Evolutionary conservation across 75 land plant species (phyloP), one percentile per base, ranked within the genome.

Genomic region (Adiantum capillusveneris): DNA sequence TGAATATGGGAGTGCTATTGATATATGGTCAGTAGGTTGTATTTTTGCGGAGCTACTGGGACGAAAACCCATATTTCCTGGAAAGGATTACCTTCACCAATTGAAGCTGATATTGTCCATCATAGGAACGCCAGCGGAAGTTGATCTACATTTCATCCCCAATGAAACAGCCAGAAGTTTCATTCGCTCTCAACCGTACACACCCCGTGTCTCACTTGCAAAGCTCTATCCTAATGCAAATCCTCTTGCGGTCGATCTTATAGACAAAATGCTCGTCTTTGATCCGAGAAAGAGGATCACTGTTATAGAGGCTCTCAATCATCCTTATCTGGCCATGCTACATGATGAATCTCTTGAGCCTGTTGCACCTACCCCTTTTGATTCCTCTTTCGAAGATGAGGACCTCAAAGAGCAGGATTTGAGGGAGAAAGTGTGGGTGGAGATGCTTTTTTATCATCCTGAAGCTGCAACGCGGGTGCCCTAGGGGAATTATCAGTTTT

Each of bases 371-470:
- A 69, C 71, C 6, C 78, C 85, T 0, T 31, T 81, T 29, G 66
- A 79, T 60, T 79, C 83, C 42, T 78, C 84, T 50, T 70, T 81
- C 14, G 85, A 60, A 11, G 77, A 84, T 39, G 96, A 84, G 50
- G 78, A 81, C 29, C 50, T 79, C 26, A 72, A 71, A 14, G 92
- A 83, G 58, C 76, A 68, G 3, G 69, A 59, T 53, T 78, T 90
- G 34, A 71, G 87, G 62, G 87, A 81, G 50, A 65, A 73, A 73
- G 85, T 87, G 71, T 84, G 84, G 91, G 64, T 50, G 6, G 96
- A 90, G 55, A 86, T 90, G 87, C 67, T 86, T 21, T 58, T 62
- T 29, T 90, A 87, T 59, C 96, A 90, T 49, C 96, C 92, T 0
- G 82, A 88, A 57, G 65, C 76, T 59, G 57, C 75, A 42, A 46